Conservation (phyloP, 306 rosid genomes). For the Bauhinia variegata region DNA sequence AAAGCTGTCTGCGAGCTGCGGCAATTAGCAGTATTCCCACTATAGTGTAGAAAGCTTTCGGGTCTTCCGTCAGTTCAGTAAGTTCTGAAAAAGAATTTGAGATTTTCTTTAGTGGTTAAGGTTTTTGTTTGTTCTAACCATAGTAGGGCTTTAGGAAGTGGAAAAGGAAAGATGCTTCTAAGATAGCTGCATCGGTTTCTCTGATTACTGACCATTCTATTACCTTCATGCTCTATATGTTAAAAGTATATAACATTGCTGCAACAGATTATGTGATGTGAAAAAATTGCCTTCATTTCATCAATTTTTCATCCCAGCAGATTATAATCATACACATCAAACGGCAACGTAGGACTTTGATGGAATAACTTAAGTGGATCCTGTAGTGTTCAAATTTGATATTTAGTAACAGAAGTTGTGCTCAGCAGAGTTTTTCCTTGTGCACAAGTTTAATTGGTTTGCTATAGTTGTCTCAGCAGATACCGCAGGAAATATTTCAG, state of each 20-base stretch:
- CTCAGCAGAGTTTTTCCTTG: not conserved
- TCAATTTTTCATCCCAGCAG: not conserved
- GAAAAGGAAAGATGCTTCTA: not conserved
- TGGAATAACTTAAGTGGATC: not conserved
- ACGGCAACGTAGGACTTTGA: not conserved
- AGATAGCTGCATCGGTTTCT: not conserved
- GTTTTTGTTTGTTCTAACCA: conserved; percentile 1
- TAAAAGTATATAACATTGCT: not conserved
- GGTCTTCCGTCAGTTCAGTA: not conserved
- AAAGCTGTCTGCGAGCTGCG: not conserved
- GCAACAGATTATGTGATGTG: not conserved
- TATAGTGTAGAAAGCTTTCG: not conserved
- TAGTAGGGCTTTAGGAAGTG: not conserved
- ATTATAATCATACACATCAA: not conserved
- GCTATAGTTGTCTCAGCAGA: not conserved
- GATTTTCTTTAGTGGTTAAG: not conserved
- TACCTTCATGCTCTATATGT: not conserved
- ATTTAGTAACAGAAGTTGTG: not conserved
- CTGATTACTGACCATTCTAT: not conserved
- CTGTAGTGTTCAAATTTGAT: not conserved
- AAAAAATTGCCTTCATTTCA: not conserved
- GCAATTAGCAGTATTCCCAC: not conserved
- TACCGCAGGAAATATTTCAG: not conserved
- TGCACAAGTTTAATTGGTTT: conserved; percentile 7
- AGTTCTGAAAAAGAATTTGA: not conserved